These are phyloP conservation scores for Cyathus striatus DNA, from an alignment of 768 basidiomycete species.

Conservation along the genomic window DNA sequence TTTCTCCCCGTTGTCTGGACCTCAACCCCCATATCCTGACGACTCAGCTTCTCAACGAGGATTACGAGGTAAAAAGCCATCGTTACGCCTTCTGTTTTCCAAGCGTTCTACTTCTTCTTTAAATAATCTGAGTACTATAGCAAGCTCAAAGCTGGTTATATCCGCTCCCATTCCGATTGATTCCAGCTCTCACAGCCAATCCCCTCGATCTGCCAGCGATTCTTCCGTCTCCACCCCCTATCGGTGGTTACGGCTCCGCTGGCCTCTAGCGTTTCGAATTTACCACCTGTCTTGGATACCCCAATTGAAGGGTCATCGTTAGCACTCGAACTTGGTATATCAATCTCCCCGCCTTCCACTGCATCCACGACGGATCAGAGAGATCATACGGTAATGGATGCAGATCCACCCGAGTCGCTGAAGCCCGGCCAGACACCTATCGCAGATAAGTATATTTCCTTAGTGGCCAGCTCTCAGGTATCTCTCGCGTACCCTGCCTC, in stretches of 20 bases:
- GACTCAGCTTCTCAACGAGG: constrained; percentile 20
- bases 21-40: constrained; percentile 10
- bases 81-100: constrained; percentile 62
- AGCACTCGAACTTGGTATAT: constrained; percentile 29
- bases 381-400: neutral
- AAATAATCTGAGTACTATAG: constrained; percentile 13
- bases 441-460: constrained; percentile 25
- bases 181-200: constrained; percentile 19
- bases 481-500: constrained; percentile 8
- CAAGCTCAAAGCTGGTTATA: constrained; percentile 15
- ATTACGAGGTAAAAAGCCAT: constrained; percentile 53
- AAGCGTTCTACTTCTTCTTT: constrained; percentile 55
- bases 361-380: constrained; percentile 9
- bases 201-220: constrained; percentile 36
- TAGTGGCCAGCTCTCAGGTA: constrained; percentile 13
- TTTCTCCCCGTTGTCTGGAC: constrained; percentile 16
- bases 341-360: constrained; percentile 23
- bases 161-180: constrained; percentile 11
- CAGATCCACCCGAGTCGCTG: neutral
- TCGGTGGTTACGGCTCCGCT: constrained; percentile 60
- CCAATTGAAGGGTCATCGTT: constrained; percentile 52
- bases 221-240: constrained; percentile 42
- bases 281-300: constrained; percentile 59
- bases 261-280: constrained; percentile 34
- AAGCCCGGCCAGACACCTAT: constrained; percentile 27